phyloP scores from a whole-genome alignment of 345 rosid species.

The Brassica incana region DNA sequence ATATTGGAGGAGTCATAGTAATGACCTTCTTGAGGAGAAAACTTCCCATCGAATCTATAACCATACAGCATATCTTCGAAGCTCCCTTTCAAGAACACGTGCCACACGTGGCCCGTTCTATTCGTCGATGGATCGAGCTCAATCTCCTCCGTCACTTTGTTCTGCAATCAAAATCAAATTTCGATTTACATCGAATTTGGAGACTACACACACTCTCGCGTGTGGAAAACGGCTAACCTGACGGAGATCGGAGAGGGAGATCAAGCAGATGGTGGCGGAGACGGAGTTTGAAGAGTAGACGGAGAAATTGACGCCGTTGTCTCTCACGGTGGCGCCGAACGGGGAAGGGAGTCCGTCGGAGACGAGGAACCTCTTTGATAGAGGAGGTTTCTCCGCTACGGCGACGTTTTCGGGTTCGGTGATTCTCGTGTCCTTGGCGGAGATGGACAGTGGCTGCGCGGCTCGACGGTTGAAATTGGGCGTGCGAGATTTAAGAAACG shows the following conservation, averaged over 20 bases:
- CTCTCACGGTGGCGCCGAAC: slow-evolving; percentile 68
- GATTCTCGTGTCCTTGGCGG: slow-evolving; percentile 28
- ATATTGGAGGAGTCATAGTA: slow-evolving; percentile 58
- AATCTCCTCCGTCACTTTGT: slow-evolving; percentile 66
- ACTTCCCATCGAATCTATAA: slow-evolving; percentile 73
- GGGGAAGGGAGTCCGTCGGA: slow-evolving; percentile 70
- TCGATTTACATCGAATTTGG: background rate
- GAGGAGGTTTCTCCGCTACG: slow-evolving; percentile 50
- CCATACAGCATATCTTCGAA: slow-evolving; percentile 75
- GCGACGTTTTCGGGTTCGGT: slow-evolving; percentile 49
- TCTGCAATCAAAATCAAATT: slow-evolving; percentile 44
- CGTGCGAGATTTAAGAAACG: too few relatives aligned
- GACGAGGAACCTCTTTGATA: slow-evolving; percentile 42
- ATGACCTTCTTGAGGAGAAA: slow-evolving; percentile 72
- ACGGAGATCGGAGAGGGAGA: too few relatives aligned
- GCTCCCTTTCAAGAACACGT: slow-evolving; percentile 71
- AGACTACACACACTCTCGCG: background rate
- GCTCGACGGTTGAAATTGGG: slow-evolving; percentile 6
- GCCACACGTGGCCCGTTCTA: slow-evolving; percentile 89
- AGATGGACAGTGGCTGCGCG: slow-evolving; percentile 29
- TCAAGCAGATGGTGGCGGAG: slow-evolving; percentile 75
- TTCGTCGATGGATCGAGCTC: slow-evolving; percentile 62
- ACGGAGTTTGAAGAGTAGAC: slow-evolving; percentile 68
- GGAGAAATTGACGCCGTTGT: slow-evolving; percentile 83
- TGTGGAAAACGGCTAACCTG: background rate